phyloP scores from a whole-genome alignment of 2,329 filamentous ascomycete genomes.

The Arthrocladium fulminans region DNA sequence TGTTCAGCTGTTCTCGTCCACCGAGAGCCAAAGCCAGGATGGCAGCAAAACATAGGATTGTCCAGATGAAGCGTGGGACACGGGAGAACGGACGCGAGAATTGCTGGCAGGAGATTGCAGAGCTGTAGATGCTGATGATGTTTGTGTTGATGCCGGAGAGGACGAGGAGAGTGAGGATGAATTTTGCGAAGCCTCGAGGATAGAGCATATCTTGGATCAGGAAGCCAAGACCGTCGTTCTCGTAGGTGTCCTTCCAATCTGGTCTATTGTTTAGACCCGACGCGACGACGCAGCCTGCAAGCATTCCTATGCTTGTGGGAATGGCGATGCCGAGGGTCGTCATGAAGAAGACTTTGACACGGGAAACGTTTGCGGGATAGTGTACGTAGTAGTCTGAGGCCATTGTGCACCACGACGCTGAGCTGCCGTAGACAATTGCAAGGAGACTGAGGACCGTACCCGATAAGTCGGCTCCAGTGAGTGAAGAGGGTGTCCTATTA shows the following conservation, averaged over 20 bases:
- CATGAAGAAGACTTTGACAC: conserved; percentile 33
- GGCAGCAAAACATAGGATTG: conserved; percentile 36
- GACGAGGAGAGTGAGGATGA: conserved; percentile 31
- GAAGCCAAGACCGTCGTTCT: conserved; percentile 36
- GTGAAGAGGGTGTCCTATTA: conserved; percentile 28
- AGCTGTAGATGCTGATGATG: conserved; percentile 36
- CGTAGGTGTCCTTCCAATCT: conserved; percentile 34
- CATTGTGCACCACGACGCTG: conserved; percentile 22
- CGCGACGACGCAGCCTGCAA: conserved; percentile 37
- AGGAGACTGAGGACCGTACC: conserved; percentile 23
- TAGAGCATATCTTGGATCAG: conserved; percentile 39
- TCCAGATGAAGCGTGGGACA: conserved; percentile 43
- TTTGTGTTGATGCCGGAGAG: conserved; percentile 42
- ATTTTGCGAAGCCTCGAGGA: conserved; percentile 40
- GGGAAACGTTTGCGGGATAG: conserved; percentile 18
- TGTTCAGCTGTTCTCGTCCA: conserved; percentile 36
- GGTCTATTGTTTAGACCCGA: conserved; percentile 35
- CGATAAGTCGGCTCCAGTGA: conserved; percentile 28
- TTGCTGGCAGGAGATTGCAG: conserved; percentile 30
- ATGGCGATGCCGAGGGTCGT: conserved; percentile 41
- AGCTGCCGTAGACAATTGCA: conserved; percentile 20
- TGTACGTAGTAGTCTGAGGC: conserved; percentile 23
- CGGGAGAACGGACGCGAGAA: conserved; percentile 36
- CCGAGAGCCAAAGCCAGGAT: conserved; percentile 39
- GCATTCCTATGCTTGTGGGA: conserved; percentile 43